Evolutionary conservation across 768 basidiomycete species (phyloP), one percentile per base, ranked within the genome.

Genomic region (Hirschioporus abietinus): DNA sequence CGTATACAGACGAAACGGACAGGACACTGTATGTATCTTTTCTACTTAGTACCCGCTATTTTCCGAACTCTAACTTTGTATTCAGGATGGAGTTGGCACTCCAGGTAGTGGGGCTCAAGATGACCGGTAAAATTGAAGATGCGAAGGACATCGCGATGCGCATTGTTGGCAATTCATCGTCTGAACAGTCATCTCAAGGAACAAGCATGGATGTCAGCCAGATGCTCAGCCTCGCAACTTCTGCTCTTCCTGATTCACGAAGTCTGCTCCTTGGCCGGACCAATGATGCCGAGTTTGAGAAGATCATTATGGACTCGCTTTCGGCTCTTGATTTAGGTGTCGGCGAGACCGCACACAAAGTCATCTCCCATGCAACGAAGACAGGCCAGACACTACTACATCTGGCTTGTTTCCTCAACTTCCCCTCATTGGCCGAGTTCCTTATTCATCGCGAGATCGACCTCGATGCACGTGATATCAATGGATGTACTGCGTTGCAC

Each of bases 101-200:
- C 3, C 95, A 96, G 73, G 94, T 96, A 17, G 95, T 98, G 20
- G 96, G 96, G 0, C 80, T 97, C 69, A 95, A 96, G 80, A 96
- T 97, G 93, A 96, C 95, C 0, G 95, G 95, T 62, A 92, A 95
- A 73, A 88, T 96, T 30, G 94, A 96, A 71, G 93, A 95, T 65
- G 95, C 95, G 1, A 90, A 92, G 76, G 92, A 94, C 66, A 91
- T 97, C 42, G 95, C 95, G 17, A 88, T 95, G 86, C 86, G 95
- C 34, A 97, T 97, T 70, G 92, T 97, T 34, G 90, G 92, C 52
- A 89, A 82, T 65, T 52, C 42, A 20, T 80, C 87, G n/a, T 86
- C 84, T 34, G 86, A 89, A 64, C 78, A 78, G 64, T 77, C 83
- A 1, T 77, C 81, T 18, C 59, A 65, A 52, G 42, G 36, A 24